Percentiles rank a stretch among this genome's conserved stretches.
Evolutionary conservation across 495 filamentous ascomycete genomes (phyloP).

Genomic region (Aspergillus bertholletiae): DNA sequence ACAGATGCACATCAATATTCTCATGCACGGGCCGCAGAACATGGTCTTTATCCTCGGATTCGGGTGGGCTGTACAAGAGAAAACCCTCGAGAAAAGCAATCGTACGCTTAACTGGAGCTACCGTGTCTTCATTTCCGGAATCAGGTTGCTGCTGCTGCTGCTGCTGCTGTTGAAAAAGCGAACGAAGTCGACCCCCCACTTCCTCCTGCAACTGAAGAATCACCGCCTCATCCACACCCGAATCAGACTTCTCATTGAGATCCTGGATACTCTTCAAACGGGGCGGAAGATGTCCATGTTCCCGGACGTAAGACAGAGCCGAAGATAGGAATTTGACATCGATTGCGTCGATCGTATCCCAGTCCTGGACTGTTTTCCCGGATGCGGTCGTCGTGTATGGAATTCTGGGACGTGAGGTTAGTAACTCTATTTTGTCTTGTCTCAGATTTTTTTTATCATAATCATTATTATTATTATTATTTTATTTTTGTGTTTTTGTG

Average conservation of each 20-base stretch:
- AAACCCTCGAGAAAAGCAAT: constrained; percentile 75
- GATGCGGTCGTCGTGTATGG: constrained; percentile 43
- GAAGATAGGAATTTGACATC: constrained; percentile 59
- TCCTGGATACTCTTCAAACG: constrained; percentile 71
- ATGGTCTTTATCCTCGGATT: constrained; percentile 17
- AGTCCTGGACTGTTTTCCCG: constrained; percentile 63
- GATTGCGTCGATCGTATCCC: constrained; percentile 78
- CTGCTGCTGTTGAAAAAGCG: too few relatives aligned
- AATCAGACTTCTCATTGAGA: constrained; percentile 60
- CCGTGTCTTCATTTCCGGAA: background rate
- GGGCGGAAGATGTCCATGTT: constrained; percentile 62
- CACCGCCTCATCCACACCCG: constrained; percentile 31
- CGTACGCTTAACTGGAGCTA: constrained; percentile 10
- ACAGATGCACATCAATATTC: constrained; percentile 68
- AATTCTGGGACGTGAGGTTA: constrained; percentile 32
- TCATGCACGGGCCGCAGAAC: constrained; percentile 39
- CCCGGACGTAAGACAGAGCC: constrained; percentile 59
- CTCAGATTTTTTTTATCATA: constrained; percentile 2
- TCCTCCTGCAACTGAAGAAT: constrained; percentile 16
- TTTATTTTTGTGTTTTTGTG: too few relatives aligned
- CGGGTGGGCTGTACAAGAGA: constrained; percentile 61
- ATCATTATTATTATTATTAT: too few relatives aligned
- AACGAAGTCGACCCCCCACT: constrained; percentile 5
- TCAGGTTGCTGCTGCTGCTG: background rate
- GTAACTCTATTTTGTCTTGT: constrained; percentile 1